phyloP scores from a whole-genome alignment of 2,329 filamentous ascomycete species.

The Fusarium sp. region DNA sequence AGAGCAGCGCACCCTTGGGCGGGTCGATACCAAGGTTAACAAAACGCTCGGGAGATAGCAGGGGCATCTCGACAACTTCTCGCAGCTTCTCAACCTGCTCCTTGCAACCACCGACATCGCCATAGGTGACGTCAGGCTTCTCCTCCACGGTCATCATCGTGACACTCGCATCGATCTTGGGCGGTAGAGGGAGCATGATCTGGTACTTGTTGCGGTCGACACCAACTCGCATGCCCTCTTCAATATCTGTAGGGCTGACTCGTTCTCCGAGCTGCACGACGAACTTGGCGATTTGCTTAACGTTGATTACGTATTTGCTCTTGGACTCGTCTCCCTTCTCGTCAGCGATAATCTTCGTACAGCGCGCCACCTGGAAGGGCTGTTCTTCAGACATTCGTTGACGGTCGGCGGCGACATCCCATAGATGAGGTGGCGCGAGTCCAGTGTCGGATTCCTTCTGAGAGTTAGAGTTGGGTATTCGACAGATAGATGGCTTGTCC shows the following conservation, averaged over 20 bases:
- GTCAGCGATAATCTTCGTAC: constrained; percentile 98
- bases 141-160: constrained; percentile 99
- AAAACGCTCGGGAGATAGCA: constrained; percentile 95
- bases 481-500: constrained; percentile 34
- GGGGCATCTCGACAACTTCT: constrained; percentile 98
- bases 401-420: constrained; percentile 97
- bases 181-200: constrained; percentile 93
- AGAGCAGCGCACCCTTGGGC: constrained; percentile 95
- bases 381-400: constrained; percentile 99
- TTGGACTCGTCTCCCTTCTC: constrained; percentile 93
- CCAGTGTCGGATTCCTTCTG: constrained; percentile 96
- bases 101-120: constrained; percentile 98
- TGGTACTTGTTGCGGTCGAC: constrained; percentile 99
- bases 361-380: constrained; percentile 94
- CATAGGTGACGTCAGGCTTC: constrained; percentile 99
- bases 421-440: constrained; percentile 96
- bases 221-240: constrained; percentile 98
- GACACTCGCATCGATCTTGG: constrained; percentile 98
- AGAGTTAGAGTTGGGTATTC: constrained; percentile 34
- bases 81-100: constrained; percentile 99
- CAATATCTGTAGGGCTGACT: constrained; percentile 97
- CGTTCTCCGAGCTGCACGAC: constrained; percentile 97
- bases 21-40: constrained; percentile 99
- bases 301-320: constrained; percentile 99
- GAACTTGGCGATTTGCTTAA: constrained; percentile 99